Conservation (phyloP, 2,329 filamentous ascomycete genomes). For the Acarospora socialis region DNA sequence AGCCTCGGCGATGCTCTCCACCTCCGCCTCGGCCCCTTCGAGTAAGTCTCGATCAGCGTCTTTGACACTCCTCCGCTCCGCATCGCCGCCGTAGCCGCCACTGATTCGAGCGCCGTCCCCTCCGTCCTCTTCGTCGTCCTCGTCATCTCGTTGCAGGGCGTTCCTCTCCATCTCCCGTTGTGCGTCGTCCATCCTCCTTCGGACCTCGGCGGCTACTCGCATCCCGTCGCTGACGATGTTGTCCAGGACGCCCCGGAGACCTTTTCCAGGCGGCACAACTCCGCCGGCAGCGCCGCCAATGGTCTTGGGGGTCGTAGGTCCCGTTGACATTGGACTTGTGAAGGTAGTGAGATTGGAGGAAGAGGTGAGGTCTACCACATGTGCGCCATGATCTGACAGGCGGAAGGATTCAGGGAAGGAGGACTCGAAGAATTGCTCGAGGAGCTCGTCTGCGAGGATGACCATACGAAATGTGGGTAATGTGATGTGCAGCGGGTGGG, state of each 20-base stretch:
- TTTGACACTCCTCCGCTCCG: conserved; percentile 49
- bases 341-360: conserved; percentile 64
- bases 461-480: conserved; percentile 98
- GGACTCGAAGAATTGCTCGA: conserved; percentile 95
- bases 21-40: conserved; percentile 59
- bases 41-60: conserved; percentile 57
- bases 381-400: conserved; percentile 50
- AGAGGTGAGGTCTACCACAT: conserved; percentile 26
- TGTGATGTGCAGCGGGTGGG: conserved; percentile 87
- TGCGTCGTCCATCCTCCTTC: conserved; percentile 86
- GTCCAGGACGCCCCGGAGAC: conserved; percentile 82
- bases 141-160: conserved; percentile 48
- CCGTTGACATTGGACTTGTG: conserved; percentile 52
- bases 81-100: conserved; percentile 36
- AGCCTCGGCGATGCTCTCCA: conserved; percentile 28
- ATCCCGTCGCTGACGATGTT: conserved; percentile 97
- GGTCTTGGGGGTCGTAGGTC: conserved; percentile 24
- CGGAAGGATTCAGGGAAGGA: conserved; percentile 90
- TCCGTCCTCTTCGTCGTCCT: conserved; percentile 29
- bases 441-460: conserved; percentile 82
- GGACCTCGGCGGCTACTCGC: conserved; percentile 84
- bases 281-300: conserved; percentile 37
- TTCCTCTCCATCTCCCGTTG: conserved; percentile 83
- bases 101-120: conserved; percentile 21
- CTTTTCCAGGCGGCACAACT: conserved; percentile 51